Evolutionary conservation across 2,329 filamentous ascomycete genomes (phyloP), one percentile per base, ranked within the genome.

Genomic region (Kalmusia sp.): DNA sequence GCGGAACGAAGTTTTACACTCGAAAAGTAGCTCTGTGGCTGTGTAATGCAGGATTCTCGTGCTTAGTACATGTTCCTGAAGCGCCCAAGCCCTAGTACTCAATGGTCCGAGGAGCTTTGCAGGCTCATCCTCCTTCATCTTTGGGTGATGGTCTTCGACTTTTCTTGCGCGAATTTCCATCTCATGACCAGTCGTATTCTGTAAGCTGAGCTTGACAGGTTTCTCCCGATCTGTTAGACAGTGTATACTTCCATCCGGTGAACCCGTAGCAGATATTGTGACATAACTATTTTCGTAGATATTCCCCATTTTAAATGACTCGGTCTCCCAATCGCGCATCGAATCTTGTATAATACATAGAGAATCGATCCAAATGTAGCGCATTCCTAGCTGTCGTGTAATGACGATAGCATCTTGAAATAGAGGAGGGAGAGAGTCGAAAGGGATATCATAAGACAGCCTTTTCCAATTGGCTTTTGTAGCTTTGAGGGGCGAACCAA

Each of bases 261-360:
- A 67, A 22, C 58, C 57, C 1, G 63, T 70, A 7, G 71, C 68
- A 2, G 63, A 65, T 14, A 74, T 67, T 2, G 70, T 73, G 39
- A 73, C 51, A 17, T 69, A 67, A 33, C 63, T 67, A 24, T 69
- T 67, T 39, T 69, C 65, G 47, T 74, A 72, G 3, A 74, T 71
- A 34, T 56, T 62, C 2, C 64, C 62, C 71, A 74, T 73, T 38
- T 71, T 73, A 3, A 63, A 51, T 8, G 67, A 65, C 40, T 74
- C 70, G 1, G 60, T 64, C 52, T 70, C 67, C 69, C 70, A 74
- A 47, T 74, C 71, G 8, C 65, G 52, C 4, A 61, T 40, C 6
- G 59, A 65, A 31, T 72, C 69, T 56, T 74, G 71, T 3, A 73
- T 67, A 21, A 73, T 74, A 45, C 71, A 74, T 1, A 74, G 54